Percentiles rank a stretch among this genome's conserved stretches.
Conservation (phyloP, 257 asterid species). For the Apocynum venetum region DNA sequence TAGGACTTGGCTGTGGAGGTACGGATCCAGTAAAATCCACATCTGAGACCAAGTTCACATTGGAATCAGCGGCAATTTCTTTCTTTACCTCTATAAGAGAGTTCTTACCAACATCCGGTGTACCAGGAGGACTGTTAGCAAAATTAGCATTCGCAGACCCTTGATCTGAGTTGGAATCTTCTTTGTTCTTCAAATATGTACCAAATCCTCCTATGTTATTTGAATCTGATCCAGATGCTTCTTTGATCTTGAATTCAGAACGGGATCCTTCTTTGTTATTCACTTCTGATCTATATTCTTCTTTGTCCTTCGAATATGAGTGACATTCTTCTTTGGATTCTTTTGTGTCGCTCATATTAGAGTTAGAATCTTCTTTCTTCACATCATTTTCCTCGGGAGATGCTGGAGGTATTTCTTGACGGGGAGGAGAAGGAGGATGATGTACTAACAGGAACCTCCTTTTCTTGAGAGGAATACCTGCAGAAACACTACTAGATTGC, state of each 20-base stretch:
- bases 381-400: conserved; percentile 21
- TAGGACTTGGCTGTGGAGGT: conserved; percentile 18
- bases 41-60: conserved; percentile 5
- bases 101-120: conserved; percentile 32
- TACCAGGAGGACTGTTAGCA: conserved; percentile 19
- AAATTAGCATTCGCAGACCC: conserved; percentile 15
- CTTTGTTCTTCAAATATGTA: conserved; percentile 1
- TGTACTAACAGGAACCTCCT: conserved; percentile 55
- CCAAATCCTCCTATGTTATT: neutral
- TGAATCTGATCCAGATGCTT: conserved; percentile 10
- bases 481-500: conserved; percentile 41
- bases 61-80: conserved; percentile 22
- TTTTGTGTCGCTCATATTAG: neutral
- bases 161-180: conserved; percentile 22
- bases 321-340: neutral
- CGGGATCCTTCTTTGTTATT: neutral
- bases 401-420: conserved; percentile 31
- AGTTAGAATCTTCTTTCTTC: conserved; percentile 27
- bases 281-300: conserved; percentile 10
- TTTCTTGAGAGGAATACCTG: conserved; percentile 77
- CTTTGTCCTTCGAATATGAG: neutral
- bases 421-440: conserved; percentile 46
- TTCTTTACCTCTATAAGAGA: conserved; percentile 27
- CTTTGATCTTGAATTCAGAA: neutral
- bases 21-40: conserved; percentile 21